These are phyloP conservation scores for Pythium apleroticum DNA, from an alignment of 352 stramenopile genomes.

Conservation along the genomic window DNA sequence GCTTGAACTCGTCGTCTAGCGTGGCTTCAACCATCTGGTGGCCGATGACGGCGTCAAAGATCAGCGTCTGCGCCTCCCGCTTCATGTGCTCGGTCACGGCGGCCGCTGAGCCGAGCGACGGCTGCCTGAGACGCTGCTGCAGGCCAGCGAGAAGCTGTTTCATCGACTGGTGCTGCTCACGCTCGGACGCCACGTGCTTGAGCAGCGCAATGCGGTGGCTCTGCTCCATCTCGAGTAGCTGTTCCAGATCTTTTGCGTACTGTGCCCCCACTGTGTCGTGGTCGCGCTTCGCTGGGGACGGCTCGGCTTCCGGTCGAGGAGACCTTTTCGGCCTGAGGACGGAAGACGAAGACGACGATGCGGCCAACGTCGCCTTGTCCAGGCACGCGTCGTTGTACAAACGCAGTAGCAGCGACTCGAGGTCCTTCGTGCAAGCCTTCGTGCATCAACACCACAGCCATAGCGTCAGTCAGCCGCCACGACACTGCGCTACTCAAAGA, in stretches of 20 bases:
- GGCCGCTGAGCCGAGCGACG: slow-evolving; percentile 19
- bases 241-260: slow-evolving; percentile 50
- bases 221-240: slow-evolving; percentile 53
- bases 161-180: slow-evolving; percentile 59
- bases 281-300: background rate
- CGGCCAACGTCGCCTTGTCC: slow-evolving; percentile 17
- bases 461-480: background rate
- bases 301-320: slow-evolving; percentile 14
- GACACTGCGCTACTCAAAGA: background rate
- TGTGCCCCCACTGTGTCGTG: background rate
- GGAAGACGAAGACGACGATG: background rate
- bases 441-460: slow-evolving; percentile 14
- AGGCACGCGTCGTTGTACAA: slow-evolving; percentile 64
- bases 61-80: slow-evolving; percentile 38
- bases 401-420: slow-evolving; percentile 60
- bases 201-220: slow-evolving; percentile 46
- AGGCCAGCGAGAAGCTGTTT: slow-evolving; percentile 43
- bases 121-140: slow-evolving; percentile 13
- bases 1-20: slow-evolving; percentile 48
- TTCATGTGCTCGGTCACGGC: slow-evolving; percentile 23
- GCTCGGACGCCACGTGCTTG: slow-evolving; percentile 53
- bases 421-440: slow-evolving; percentile 57
- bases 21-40: slow-evolving; percentile 64
- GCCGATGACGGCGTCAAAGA: slow-evolving; percentile 73
- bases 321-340: slow-evolving; percentile 26